phyloP scores from a whole-genome alignment of 306 rosid genomes.

The Dryas octopetala region DNA sequence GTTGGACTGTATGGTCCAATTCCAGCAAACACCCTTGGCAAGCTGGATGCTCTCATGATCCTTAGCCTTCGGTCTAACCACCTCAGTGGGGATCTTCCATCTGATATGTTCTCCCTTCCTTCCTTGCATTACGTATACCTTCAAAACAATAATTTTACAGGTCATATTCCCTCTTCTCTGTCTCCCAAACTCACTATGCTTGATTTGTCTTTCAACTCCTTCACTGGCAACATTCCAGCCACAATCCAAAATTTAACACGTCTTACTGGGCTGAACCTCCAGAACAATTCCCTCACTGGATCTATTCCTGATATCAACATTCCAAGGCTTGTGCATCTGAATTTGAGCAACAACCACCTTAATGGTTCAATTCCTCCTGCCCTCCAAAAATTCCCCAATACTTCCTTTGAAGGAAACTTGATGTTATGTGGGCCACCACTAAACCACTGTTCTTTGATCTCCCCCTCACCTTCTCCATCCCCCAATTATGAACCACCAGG shows the following conservation, averaged over 20 bases:
- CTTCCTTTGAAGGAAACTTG: constrained; percentile 66
- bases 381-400: constrained; percentile 52
- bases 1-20: constrained; percentile 61
- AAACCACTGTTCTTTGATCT: constrained; percentile 42
- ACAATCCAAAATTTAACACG: constrained; percentile 44
- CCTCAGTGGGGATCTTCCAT: constrained; percentile 66
- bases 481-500: constrained; percentile 32
- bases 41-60: constrained; percentile 50
- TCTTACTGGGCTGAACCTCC: constrained; percentile 55
- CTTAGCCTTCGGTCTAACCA: constrained; percentile 79
- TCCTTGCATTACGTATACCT: constrained; percentile 58
- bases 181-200: constrained; percentile 52
- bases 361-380: constrained; percentile 69
- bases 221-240: constrained; percentile 64
- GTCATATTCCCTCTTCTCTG: constrained; percentile 53
- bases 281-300: constrained; percentile 68
- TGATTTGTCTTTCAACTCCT: constrained; percentile 73
- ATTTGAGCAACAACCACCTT: constrained; percentile 73
- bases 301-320: constrained; percentile 58
- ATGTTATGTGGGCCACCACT: constrained; percentile 75
- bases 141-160: constrained; percentile 66
- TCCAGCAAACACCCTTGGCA: constrained; percentile 66
- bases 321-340: constrained; percentile 51
- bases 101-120: constrained; percentile 64
- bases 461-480: constrained; percentile 38